phyloP scores from a whole-genome alignment of 2,329 filamentous ascomycete genomes.

The Epichloe sibirici region DNA sequence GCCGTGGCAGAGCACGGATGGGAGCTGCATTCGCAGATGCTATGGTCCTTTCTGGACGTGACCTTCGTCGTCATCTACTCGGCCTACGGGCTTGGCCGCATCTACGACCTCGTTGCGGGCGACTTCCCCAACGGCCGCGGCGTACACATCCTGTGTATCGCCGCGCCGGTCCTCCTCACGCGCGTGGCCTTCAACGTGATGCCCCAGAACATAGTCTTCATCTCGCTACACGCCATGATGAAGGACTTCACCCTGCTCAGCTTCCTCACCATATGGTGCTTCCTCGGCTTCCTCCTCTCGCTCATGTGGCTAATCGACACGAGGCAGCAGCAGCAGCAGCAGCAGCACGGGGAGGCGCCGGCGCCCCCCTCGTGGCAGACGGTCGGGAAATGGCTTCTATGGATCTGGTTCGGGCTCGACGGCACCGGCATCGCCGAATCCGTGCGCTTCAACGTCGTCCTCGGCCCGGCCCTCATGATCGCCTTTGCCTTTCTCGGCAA shows the following conservation, averaged over 20 bases:
- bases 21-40: slow-evolving; percentile 61
- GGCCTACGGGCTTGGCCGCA: slow-evolving; percentile 46
- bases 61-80: slow-evolving; percentile 52
- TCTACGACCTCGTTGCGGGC: slow-evolving; percentile 38
- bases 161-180: slow-evolving; percentile 56
- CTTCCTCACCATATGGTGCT: slow-evolving; percentile 54
- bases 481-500: slow-evolving; percentile 64
- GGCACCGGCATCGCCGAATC: slow-evolving; percentile 41
- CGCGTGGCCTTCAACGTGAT: slow-evolving; percentile 61
- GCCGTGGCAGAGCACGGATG: slow-evolving; percentile 52
- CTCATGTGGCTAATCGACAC: slow-evolving; percentile 48
- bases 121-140: slow-evolving; percentile 41
- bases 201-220: slow-evolving; percentile 65
- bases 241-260: slow-evolving; percentile 57
- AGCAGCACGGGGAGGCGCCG: slow-evolving; percentile 2
- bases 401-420: slow-evolving; percentile 69
- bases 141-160: slow-evolving; percentile 52
- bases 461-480: slow-evolving; percentile 59
- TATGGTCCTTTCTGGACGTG: slow-evolving; percentile 66
- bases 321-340: slow-evolving; percentile 12
- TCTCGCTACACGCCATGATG: slow-evolving; percentile 63
- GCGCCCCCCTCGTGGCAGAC: slow-evolving; percentile 28
- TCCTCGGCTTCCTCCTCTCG: slow-evolving; percentile 58
- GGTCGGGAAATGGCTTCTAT: slow-evolving; percentile 66
- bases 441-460: slow-evolving; percentile 49